Conservation (phyloP, 352 stramenopile genomes). For the Phytopythium kandeliae region DNA sequence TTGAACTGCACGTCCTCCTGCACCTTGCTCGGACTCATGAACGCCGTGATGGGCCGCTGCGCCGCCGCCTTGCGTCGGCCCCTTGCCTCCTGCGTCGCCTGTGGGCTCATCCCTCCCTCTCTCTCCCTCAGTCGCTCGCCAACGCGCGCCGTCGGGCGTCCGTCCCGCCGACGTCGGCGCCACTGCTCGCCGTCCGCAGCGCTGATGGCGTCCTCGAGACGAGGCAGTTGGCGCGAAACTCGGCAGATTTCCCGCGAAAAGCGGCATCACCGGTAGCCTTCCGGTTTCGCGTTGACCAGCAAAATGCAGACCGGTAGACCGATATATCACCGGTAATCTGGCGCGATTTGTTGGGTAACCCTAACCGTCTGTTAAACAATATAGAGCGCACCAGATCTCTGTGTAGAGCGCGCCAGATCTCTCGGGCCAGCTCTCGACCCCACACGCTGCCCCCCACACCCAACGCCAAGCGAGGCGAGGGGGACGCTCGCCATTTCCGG, state of each 20-base stretch:
- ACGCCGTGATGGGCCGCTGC: slow-evolving; percentile 53
- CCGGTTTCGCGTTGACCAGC: no score
- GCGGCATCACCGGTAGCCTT: no score
- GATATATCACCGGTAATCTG: neutral
- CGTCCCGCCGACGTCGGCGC: no score
- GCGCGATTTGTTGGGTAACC: neutral
- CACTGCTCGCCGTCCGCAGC: no score
- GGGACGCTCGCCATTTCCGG: slow-evolving; percentile 8
- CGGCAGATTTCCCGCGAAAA: neutral
- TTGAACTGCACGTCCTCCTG: slow-evolving; percentile 71
- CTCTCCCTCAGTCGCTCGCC: no score
- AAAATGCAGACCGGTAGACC: no score
- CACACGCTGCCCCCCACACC: no score
- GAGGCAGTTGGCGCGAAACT: neutral
- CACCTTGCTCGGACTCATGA: slow-evolving; percentile 36
- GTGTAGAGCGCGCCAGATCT: no score
- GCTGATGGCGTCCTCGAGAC: no score
- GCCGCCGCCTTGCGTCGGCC: slow-evolving; percentile 9
- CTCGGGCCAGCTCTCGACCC: no score
- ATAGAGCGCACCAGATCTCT: no score
- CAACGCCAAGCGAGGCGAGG: neutral
- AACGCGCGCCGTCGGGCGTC: no score
- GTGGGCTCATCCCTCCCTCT: neutral
- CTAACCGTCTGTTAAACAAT: neutral
- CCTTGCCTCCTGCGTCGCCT: neutral